These are phyloP conservation scores for Sphaerulina vaccinii DNA, from an alignment of 2,329 filamentous ascomycete species.

Conservation along the genomic window DNA sequence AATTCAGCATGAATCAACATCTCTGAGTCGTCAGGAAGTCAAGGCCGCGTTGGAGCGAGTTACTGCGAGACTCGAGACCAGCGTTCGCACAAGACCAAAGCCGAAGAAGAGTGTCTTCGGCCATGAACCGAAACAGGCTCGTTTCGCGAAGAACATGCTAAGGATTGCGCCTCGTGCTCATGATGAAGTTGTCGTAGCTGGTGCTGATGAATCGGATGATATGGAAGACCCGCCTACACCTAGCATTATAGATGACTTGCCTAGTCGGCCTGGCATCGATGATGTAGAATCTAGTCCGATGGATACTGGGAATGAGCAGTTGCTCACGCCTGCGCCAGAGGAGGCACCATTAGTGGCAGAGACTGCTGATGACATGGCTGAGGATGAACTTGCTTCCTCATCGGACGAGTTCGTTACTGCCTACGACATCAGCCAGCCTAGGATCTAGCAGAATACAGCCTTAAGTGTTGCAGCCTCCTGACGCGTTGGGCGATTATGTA, in stretches of 20 bases:
- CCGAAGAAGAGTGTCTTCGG: constrained; percentile 34
- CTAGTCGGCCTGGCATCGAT: background rate
- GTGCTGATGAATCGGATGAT: background rate
- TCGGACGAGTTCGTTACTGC: constrained; percentile 5
- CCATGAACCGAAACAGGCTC: constrained; percentile 2
- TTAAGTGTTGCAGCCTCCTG: too few relatives aligned
- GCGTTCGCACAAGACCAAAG: constrained; percentile 61
- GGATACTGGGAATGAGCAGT: background rate
- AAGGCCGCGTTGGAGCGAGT: constrained; percentile 74
- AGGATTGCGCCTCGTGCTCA: background rate
- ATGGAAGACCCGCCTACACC: background rate
- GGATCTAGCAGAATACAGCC: background rate
- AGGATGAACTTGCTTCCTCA: background rate
- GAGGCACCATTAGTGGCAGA: background rate
- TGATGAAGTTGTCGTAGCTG: background rate
- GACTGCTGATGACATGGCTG: background rate
- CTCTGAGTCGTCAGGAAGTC: constrained; percentile 70
- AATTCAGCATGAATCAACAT: constrained; percentile 58
- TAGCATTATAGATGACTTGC: background rate
- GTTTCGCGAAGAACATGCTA: background rate
- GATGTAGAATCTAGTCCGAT: background rate
- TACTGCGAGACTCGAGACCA: constrained; percentile 68
- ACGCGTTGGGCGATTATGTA: too few relatives aligned
- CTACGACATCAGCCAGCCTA: constrained; percentile 7
- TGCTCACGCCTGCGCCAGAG: background rate